Evolutionary conservation across 1,139 yeast species (phyloP).

Genomic region (Taphrina confusa): DNA sequence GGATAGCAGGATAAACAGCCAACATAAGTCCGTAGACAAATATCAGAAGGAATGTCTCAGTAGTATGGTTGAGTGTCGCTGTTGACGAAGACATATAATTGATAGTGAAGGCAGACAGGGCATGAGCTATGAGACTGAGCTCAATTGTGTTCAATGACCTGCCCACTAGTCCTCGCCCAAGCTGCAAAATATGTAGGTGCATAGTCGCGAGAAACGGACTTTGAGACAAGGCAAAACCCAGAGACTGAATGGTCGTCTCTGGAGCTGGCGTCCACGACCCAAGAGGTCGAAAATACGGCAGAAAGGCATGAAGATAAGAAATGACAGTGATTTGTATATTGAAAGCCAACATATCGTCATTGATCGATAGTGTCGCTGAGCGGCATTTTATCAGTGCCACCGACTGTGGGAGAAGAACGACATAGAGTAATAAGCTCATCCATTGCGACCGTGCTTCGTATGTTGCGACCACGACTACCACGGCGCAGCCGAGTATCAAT

Average conservation of each 20-base stretch:
- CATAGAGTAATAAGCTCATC: slow-evolving; percentile 25
- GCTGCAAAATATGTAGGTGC: slow-evolving; percentile 3
- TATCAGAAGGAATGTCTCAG: slow-evolving; percentile 39
- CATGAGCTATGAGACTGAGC: slow-evolving; percentile 12
- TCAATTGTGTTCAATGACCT: slow-evolving; percentile 24
- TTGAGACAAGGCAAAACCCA: neutral
- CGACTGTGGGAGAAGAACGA: slow-evolving; percentile 19
- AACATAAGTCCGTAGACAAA: slow-evolving; percentile 40
- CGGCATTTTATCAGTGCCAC: slow-evolving; percentile 11
- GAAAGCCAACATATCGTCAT: neutral
- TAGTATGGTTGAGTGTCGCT: slow-evolving; percentile 27
- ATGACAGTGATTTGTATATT: slow-evolving; percentile 14
- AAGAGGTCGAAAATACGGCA: slow-evolving; percentile 10
- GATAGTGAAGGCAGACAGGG: slow-evolving; percentile 18
- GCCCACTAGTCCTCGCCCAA: slow-evolving; percentile 22
- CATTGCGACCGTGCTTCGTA: slow-evolving; percentile 18
- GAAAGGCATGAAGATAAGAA: slow-evolving; percentile 11
- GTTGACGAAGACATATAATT: neutral
- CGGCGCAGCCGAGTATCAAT: neutral
- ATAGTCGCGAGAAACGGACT: neutral
- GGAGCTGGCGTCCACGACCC: slow-evolving; percentile 12
- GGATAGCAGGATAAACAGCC: slow-evolving; percentile 36
- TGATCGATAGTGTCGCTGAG: neutral
- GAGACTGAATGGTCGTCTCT: neutral
- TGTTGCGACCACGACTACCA: neutral